These are phyloP conservation scores for Eimeria acervulina DNA, from an alignment of 169 alveolate genomes.

Conservation along the genomic window DNA sequence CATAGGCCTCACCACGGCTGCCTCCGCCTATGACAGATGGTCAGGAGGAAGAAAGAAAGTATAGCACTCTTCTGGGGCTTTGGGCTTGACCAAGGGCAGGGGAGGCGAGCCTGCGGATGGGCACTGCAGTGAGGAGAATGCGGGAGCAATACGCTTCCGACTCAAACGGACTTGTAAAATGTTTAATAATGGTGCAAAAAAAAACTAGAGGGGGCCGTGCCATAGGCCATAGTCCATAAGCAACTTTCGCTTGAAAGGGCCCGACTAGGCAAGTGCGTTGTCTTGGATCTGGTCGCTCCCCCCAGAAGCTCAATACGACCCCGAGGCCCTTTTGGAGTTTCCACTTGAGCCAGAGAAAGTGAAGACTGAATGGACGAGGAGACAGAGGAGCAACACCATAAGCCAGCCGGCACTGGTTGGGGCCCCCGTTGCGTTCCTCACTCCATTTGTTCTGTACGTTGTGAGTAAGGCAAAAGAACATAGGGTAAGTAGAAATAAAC, in stretches of 20 bases:
- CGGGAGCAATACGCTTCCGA: neutral
- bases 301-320: neutral
- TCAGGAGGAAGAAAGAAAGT: neutral
- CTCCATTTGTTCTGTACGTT: neutral
- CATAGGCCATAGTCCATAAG: too few species aligned
- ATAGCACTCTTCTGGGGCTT: neutral
- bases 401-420: neutral
- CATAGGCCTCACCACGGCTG: neutral
- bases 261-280: neutral
- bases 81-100: neutral
- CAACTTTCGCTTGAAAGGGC: neutral
- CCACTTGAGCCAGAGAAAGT: neutral
- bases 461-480: neutral
- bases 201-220: neutral
- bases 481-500: neutral
- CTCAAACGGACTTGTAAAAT: neutral
- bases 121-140: neutral
- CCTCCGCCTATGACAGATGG: neutral
- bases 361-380: neutral
- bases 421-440: neutral
- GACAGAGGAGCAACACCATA: neutral
- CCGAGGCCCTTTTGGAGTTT: neutral
- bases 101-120: neutral
- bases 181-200: neutral
- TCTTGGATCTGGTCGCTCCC: neutral